Base-by-base conservation (phyloP, 371 early-diverging fungal species). In the Entomophthora muscae region DNA sequence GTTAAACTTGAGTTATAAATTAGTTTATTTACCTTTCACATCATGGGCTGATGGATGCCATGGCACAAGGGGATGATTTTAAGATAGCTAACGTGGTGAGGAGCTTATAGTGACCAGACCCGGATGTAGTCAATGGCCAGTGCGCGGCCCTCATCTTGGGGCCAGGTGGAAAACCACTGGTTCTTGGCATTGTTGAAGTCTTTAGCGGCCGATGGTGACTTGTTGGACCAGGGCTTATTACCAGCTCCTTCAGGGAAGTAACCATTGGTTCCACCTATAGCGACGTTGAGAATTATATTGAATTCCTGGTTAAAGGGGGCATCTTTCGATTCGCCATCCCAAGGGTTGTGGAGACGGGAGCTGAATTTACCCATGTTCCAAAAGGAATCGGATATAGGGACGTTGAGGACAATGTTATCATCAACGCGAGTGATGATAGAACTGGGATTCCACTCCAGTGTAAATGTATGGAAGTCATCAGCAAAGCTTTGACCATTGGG, bases 231-330 rank as follows among this genome's bases (percentile, higher is more conserved):
- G 17, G 71, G 71, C 29, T 73, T 73, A 28, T 55, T 60, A 2
- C 71, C 70, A 1, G 66, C 64, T 1, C 68, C 67, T 61, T 84
- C 83, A 31, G 82, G 81, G 72, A 80, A 86, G 64, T 75, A 84
- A 0, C 78, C 83, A 57, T 76, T 76, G 2, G 77, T 76, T 10
- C 84, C 85, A 29, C 83, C 84, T 1, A 83, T 83, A 7, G 86
- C 85, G 1, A 86, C 78, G 63, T 86, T 84, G 63, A 86, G 64
- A 29, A 83, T 77, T 53, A 83, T 33, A 59, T 78, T 79, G 56
- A 83, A 81, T 53, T 80, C 81, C 67, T 80, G 75, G 63, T 84
- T 83, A 66, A 84, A 84, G 0, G 83, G 83, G 5, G 84, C 79
- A 3, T 74, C 65, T 28, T 76, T 75, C n/a, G 76, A 74, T 2